Percentiles rank a stretch among this genome's conserved stretches.
phyloP scores from a whole-genome alignment of 2,329 filamentous ascomycete species.

The Pseudogymnoascus verrucosus region DNA sequence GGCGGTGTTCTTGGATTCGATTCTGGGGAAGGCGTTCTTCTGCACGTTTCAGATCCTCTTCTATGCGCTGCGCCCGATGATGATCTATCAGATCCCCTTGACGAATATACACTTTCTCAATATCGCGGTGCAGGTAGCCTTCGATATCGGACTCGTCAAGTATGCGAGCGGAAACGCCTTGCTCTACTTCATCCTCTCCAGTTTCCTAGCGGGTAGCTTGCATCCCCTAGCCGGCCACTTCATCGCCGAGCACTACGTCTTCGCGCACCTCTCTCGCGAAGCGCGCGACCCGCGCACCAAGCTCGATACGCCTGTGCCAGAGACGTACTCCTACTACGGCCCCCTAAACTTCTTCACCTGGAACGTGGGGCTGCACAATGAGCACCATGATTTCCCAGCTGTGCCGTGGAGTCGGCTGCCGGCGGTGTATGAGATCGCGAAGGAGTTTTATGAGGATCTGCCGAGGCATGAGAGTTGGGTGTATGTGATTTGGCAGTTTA shows the following conservation, averaged over 20 bases:
- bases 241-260: constrained; percentile 95
- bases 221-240: constrained; percentile 96
- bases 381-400: constrained; percentile 97
- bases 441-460: constrained; percentile 85
- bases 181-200: constrained; percentile 78
- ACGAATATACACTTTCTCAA: constrained; percentile 81
- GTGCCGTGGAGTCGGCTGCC: constrained; percentile 88
- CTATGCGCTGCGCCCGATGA: constrained; percentile 93
- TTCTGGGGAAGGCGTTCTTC: constrained; percentile 96
- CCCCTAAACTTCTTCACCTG: constrained; percentile 87
- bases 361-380: constrained; percentile 96
- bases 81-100: constrained; percentile 82
- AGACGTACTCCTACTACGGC: constrained; percentile 97
- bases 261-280: constrained; percentile 43
- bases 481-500: constrained; percentile 91
- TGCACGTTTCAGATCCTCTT: constrained; percentile 99
- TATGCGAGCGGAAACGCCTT: constrained; percentile 56
- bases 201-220: constrained; percentile 86
- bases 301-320: constrained; percentile 53
- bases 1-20: constrained; percentile 86
- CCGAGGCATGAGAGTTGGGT: constrained; percentile 86
- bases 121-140: constrained; percentile 64
- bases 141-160: constrained; percentile 64
- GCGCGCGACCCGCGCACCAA: constrained; percentile 50
- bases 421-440: constrained; percentile 67